Conservation (phyloP, 306 rosid genomes). For the Pterocarpus santalinus region DNA sequence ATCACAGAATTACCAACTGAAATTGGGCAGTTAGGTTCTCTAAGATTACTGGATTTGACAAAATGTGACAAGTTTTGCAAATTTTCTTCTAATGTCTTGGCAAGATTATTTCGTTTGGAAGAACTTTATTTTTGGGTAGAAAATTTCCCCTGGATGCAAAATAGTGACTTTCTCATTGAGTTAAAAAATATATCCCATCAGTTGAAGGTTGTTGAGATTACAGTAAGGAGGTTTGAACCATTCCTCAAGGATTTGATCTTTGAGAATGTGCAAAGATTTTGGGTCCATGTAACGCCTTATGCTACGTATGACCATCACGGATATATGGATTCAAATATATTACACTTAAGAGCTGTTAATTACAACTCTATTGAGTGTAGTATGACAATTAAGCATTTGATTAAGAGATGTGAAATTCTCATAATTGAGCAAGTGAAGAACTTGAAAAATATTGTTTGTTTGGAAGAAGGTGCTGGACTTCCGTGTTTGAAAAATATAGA, state of each 20-base stretch:
- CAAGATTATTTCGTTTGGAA: slow-evolving; percentile 32
- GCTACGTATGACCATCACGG: not conserved
- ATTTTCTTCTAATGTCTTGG: slow-evolving; percentile 32
- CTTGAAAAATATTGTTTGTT: slow-evolving; percentile 21
- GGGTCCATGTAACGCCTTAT: slow-evolving; percentile 3
- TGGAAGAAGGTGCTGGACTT: not conserved
- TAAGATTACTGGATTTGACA: slow-evolving; percentile 41
- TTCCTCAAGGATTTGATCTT: slow-evolving; percentile 12
- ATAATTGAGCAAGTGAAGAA: not conserved
- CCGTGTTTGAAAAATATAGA: slow-evolving; percentile 21
- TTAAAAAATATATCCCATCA: slow-evolving; percentile 9
- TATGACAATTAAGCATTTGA: not conserved
- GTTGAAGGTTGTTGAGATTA: slow-evolving; percentile 35
- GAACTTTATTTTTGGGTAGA: slow-evolving; percentile 33
- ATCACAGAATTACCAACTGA: slow-evolving; percentile 27
- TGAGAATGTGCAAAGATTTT: not conserved
- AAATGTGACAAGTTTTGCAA: not conserved
- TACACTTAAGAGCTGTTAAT: not conserved
- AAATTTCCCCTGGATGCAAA: slow-evolving; percentile 2
- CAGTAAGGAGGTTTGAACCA: not conserved
- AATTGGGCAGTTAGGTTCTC: slow-evolving; percentile 6
- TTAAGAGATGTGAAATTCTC: slow-evolving; percentile 35
- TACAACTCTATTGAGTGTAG: not conserved
- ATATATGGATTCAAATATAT: slow-evolving; percentile 28
- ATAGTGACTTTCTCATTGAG: slow-evolving; percentile 12